Evolutionary conservation across 768 basidiomycete species (phyloP), one percentile per base, ranked within the genome.

Genomic region (Mycena leptocephala): DNA sequence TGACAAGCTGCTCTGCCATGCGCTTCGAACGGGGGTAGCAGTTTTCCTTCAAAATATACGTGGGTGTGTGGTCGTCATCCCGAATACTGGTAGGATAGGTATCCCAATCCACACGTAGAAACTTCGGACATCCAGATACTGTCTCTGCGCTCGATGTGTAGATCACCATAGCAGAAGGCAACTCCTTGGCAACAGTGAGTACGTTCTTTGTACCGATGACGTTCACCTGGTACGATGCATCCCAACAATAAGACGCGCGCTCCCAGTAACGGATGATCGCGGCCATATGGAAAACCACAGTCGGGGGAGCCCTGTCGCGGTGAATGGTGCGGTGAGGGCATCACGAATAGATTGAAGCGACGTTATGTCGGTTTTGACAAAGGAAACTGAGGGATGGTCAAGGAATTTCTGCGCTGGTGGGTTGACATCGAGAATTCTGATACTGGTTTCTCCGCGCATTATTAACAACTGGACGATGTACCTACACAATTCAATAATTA

Each of bases 261-360:
- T 92, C 91, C 82, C 88, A 92, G 80, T 90, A 92, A 22, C 90
- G 89, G 72, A 92, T 91, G 59, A 83, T 88, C 8, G 91, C 90
- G 7, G 90, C 92, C 35, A 89, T 89, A 76, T 91, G 90, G 80
- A 90, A 90, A 24, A 92, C 89, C 6, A 91, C 91, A n/a, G 86
- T 80, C 24, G 82, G 80, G 13, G 82, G 76, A 85, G n/a, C 84
- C 53, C 87, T 84, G 64, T 91, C 88, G 80, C 88, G 88, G 55
- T 58, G 72, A 84, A 84, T 7, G 81, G 81, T 26, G 64, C 39
- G 28, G 74, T 69, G 33, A 84, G 82, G 20, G 73, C 84, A 5
- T 76, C 78, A 20, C 80, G 80, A 8, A 85, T 66, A n/a, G 84
- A 83, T 7, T 76, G 33, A 14, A 81, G 71, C 10, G 83, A 83